Conservation (phyloP, 2,329 filamentous ascomycete species). For the Coccinonectria pachysandricola region DNA sequence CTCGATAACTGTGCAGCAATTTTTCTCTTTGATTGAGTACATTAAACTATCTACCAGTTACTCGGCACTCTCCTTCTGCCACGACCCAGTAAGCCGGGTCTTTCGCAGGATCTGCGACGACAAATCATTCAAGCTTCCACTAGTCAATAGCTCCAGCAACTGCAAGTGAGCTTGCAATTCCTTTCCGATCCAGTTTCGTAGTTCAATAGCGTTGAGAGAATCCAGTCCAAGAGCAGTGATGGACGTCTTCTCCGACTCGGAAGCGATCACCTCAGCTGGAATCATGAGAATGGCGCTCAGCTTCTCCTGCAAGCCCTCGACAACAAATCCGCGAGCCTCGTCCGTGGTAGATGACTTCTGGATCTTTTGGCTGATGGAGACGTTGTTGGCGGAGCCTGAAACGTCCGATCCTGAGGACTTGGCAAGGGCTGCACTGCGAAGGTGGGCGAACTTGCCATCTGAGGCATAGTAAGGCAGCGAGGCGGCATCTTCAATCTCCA, state of each 20-base stretch:
- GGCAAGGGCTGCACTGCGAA: constrained; percentile 30
- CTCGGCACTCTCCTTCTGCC: too few species aligned
- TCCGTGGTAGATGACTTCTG: constrained; percentile 5
- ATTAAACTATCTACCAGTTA: too few species aligned
- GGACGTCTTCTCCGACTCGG: constrained; percentile 7
- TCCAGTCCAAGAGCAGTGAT: constrained; percentile 27
- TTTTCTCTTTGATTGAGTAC: too few species aligned
- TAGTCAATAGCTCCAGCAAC: constrained; percentile 44
- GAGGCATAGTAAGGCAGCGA: constrained; percentile 41
- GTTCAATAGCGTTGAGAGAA: constrained; percentile 39
- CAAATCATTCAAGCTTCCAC: constrained; percentile 27
- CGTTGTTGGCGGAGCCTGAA: constrained; percentile 4
- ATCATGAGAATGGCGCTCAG: constrained; percentile 26
- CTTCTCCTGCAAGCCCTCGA: constrained; percentile 15
- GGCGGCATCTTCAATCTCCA: constrained; percentile 34
- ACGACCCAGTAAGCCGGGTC: constrained; percentile 6
- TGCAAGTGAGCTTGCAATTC: constrained; percentile 34
- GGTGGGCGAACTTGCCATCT: constrained; percentile 43
- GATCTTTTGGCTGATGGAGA: constrained; percentile 7
- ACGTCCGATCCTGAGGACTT: constrained; percentile 7
- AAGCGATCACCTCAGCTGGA: constrained; percentile 12
- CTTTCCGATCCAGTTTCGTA: constrained; percentile 40
- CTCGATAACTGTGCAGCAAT: too few species aligned
- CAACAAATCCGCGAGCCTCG: constrained; percentile 17
- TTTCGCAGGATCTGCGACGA: constrained; percentile 17